Conservation (phyloP, 2,329 filamentous ascomycete genomes). For the Colletotrichum abscissum region DNA sequence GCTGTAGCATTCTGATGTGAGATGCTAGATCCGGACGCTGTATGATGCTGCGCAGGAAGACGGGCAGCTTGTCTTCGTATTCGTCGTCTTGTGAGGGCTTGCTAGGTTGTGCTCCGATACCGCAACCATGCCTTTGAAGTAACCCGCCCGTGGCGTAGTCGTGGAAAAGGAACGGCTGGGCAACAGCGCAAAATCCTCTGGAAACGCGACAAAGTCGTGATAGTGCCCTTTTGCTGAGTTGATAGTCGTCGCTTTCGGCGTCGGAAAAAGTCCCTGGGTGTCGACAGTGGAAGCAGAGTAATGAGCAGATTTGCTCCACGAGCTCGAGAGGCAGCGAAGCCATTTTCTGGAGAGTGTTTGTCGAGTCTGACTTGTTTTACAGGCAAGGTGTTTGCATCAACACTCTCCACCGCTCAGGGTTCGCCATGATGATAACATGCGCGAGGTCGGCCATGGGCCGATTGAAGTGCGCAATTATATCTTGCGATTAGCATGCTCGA, state of each 20-base stretch:
- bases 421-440: background rate
- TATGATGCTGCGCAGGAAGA: conserved; percentile 15
- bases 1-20: conserved; percentile 2
- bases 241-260: background rate
- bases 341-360: background rate
- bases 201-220: conserved; percentile 17
- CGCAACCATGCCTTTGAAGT: background rate
- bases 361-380: background rate
- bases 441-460: background rate
- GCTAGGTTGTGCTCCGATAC: background rate
- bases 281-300: conserved; percentile 20
- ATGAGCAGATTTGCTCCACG: conserved; percentile 21
- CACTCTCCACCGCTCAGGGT: background rate
- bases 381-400: too few species aligned
- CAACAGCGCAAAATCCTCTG: conserved; percentile 10
- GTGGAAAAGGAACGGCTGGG: conserved; percentile 30
- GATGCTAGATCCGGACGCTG: conserved; percentile 8
- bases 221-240: background rate
- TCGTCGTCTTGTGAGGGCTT: background rate
- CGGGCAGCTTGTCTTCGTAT: conserved; percentile 4
- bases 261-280: background rate
- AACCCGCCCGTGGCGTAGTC: conserved; percentile 8
- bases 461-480: background rate
- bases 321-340: conserved; percentile 21
- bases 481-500: background rate